These are phyloP conservation scores for Geotrichum cucujoidarum DNA, from an alignment of 1,139 yeast species.

Conservation along the genomic window DNA sequence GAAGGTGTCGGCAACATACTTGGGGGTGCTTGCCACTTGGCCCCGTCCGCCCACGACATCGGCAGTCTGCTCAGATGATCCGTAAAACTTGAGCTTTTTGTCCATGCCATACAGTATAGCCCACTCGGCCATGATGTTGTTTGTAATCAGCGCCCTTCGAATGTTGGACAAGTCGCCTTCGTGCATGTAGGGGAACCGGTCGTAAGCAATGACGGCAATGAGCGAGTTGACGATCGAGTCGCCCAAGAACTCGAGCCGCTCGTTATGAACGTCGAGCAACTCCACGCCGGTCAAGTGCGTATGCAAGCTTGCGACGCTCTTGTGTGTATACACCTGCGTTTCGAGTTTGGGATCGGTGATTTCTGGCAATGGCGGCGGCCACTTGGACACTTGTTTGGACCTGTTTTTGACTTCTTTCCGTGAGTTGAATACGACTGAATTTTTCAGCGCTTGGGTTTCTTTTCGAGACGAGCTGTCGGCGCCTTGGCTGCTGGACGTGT, in stretches of 20 bases:
- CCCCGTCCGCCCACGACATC: slow-evolving; percentile 30
- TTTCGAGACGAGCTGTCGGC: background rate
- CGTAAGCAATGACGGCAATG: slow-evolving; percentile 63
- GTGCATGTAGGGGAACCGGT: slow-evolving; percentile 59
- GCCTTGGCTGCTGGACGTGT: background rate
- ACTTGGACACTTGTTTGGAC: slow-evolving; percentile 10
- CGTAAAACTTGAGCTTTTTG: slow-evolving; percentile 41
- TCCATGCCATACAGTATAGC: slow-evolving; percentile 68
- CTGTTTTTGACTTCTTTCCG: slow-evolving; percentile 3
- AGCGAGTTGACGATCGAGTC: slow-evolving; percentile 78
- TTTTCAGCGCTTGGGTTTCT: background rate
- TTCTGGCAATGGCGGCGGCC: slow-evolving; percentile 66
- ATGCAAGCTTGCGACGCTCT: slow-evolving; percentile 61
- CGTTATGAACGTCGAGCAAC: slow-evolving; percentile 65
- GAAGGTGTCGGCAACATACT: slow-evolving; percentile 69
- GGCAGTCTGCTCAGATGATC: slow-evolving; percentile 2
- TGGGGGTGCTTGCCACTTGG: slow-evolving; percentile 34
- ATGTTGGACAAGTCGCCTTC: slow-evolving; percentile 80
- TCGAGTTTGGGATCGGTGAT: slow-evolving; percentile 56
- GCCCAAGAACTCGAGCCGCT: slow-evolving; percentile 88
- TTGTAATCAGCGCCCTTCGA: slow-evolving; percentile 69
- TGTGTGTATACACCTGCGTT: slow-evolving; percentile 76
- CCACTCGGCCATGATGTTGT: slow-evolving; percentile 67
- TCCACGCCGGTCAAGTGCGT: slow-evolving; percentile 52
- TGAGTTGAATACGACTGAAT: background rate